phyloP scores from a whole-genome alignment of 1,284 basidiomycete genomes.

The Papiliotrema terrestris region DNA sequence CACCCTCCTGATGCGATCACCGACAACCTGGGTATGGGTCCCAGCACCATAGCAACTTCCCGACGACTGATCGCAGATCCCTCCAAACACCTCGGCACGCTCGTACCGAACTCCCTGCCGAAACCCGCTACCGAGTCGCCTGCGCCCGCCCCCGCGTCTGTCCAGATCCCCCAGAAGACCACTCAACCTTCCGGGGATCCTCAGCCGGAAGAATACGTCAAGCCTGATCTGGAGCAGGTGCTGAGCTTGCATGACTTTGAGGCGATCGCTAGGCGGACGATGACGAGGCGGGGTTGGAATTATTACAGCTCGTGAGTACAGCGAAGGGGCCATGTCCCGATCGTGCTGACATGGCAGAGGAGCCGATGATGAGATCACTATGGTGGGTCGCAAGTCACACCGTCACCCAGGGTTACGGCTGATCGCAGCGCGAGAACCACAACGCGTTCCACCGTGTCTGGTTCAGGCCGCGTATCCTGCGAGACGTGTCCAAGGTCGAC shows the following conservation, averaged over 20 bases:
- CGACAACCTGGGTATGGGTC: constrained; percentile 65
- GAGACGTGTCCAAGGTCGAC: constrained; percentile 74
- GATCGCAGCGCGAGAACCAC: constrained; percentile 68
- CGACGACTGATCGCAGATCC: constrained; percentile 13
- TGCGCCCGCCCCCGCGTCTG: constrained; percentile 30
- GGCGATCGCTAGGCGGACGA: constrained; percentile 67
- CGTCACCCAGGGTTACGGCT: neutral
- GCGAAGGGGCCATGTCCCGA: neutral
- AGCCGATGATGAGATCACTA: constrained; percentile 82
- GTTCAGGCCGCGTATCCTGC: constrained; percentile 85
- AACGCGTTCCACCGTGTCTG: constrained; percentile 83
- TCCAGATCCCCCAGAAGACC: constrained; percentile 51
- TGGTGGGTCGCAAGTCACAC: constrained; percentile 33
- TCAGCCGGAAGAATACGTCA: constrained; percentile 37
- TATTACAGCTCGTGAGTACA: constrained; percentile 65
- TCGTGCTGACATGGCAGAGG: constrained; percentile 48
- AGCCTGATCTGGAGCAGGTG: constrained; percentile 69
- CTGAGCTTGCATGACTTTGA: constrained; percentile 90
- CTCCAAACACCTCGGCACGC: constrained; percentile 56
- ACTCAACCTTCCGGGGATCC: constrained; percentile 12
- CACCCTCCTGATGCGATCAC: constrained; percentile 85
- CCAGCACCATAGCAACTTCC: constrained; percentile 57
- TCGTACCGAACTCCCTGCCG: constrained; percentile 59
- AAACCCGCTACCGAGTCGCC: constrained; percentile 16
- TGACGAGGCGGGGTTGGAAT: constrained; percentile 80